These are phyloP conservation scores for Yamadazyma friedrichii DNA, from an alignment of 1,139 yeast species.

Conservation along the genomic window DNA sequence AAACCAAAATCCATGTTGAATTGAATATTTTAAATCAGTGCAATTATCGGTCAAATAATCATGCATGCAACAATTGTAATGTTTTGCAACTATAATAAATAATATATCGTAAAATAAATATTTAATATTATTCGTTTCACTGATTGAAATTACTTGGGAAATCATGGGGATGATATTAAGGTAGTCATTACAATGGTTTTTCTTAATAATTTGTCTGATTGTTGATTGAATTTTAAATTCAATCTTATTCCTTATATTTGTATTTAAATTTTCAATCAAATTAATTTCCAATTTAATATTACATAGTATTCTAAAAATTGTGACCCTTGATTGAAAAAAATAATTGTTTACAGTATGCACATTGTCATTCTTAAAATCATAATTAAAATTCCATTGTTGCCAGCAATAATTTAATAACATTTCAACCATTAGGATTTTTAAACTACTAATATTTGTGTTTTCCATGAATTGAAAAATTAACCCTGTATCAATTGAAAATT, in stretches of 20 bases:
- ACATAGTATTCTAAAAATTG: constrained; percentile 32
- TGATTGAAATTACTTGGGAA: constrained; percentile 32
- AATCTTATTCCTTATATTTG: constrained; percentile 14
- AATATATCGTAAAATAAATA: constrained; percentile 25
- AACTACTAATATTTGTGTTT: constrained; percentile 9
- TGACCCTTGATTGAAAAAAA: constrained; percentile 24
- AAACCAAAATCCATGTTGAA: constrained; percentile 34
- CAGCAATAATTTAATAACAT: constrained; percentile 36
- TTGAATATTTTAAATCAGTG: constrained; percentile 25
- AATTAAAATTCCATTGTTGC: constrained; percentile 30
- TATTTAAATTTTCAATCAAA: constrained; percentile 17
- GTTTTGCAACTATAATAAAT: constrained; percentile 22
- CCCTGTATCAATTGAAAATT: constrained; percentile 32
- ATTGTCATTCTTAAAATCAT: constrained; percentile 21
- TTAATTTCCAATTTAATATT: constrained; percentile 31
- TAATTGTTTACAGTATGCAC: constrained; percentile 15
- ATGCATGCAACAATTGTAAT: constrained; percentile 35
- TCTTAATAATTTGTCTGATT: constrained; percentile 21
- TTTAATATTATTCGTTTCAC: constrained; percentile 21
- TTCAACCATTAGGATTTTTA: constrained; percentile 26
- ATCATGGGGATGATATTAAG: constrained; percentile 32
- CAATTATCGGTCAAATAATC: constrained; percentile 25
- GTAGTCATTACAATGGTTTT: constrained; percentile 29
- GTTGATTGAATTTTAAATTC: constrained; percentile 27
- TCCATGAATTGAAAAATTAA: constrained; percentile 21